These are phyloP conservation scores for Pseudoturritis turrita DNA, from an alignment of 345 rosid species.

Conservation along the genomic window DNA sequence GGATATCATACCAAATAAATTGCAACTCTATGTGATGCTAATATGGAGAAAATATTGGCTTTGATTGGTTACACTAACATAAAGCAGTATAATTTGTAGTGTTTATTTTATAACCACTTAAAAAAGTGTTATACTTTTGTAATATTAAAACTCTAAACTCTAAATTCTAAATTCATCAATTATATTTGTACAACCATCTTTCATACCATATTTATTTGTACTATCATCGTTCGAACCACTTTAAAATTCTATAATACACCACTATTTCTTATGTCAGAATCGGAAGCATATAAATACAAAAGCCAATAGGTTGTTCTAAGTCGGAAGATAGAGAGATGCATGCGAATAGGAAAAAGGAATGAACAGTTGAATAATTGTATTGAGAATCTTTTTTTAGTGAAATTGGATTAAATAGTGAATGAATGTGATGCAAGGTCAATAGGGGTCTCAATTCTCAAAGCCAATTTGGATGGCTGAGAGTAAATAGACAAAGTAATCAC, in stretches of 20 bases:
- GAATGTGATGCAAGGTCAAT: conserved; percentile 22
- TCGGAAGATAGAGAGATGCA: not conserved
- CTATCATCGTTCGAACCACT: too few species aligned
- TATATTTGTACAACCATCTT: too few species aligned
- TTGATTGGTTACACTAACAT: too few species aligned
- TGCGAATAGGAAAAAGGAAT: not conserved
- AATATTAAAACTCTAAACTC: too few species aligned
- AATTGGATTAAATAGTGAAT: conserved; percentile 7
- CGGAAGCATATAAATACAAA: not conserved
- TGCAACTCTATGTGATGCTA: not conserved
- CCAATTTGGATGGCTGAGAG: conserved; percentile 27
- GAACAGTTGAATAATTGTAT: conserved; percentile 1
- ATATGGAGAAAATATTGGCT: not conserved
- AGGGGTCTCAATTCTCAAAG: not conserved
- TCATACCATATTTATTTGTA: too few species aligned
- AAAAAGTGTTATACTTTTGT: too few species aligned
- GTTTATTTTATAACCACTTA: too few species aligned
- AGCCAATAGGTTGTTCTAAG: not conserved
- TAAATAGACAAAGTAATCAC: conserved; percentile 20
- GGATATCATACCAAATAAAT: too few species aligned
- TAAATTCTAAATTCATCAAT: too few species aligned
- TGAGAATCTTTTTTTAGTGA: not conserved
- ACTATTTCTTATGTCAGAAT: too few species aligned
- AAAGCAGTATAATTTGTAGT: too few species aligned
- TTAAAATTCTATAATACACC: too few species aligned